A percentile compares a stretch with the other conserved stretches of the same genome.
phyloP scores from a whole-genome alignment of 1,284 basidiomycete genomes.

The Trichosporon coremiiforme region DNA sequence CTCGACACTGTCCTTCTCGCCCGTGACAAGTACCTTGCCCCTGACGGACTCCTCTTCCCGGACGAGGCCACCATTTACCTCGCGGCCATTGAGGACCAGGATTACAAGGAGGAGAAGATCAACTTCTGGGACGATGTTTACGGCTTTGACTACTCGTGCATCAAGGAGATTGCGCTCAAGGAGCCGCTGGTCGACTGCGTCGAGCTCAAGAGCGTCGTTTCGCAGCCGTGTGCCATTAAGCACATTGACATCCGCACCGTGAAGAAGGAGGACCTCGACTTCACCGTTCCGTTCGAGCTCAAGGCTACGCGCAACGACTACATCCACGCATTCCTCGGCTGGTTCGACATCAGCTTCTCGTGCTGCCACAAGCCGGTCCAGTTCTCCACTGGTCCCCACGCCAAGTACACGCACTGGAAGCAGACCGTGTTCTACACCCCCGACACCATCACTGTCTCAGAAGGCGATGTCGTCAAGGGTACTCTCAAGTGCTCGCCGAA shows the following conservation, averaged over 20 bases:
- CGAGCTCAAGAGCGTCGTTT: constrained; percentile 87
- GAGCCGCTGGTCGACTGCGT: constrained; percentile 99
- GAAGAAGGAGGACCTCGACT: constrained; percentile 92
- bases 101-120: constrained; percentile 99
- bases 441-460: constrained; percentile 62
- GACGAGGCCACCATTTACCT: constrained; percentile 92
- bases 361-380: constrained; percentile 95
- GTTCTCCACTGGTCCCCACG: constrained; percentile 93
- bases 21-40: constrained; percentile 93
- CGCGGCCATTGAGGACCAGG: constrained; percentile 97
- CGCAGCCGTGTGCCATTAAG: constrained; percentile 85
- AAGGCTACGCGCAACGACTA: constrained; percentile 89
- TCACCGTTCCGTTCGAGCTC: constrained; percentile 78
- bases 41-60: constrained; percentile 90
- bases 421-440: constrained; percentile 98
- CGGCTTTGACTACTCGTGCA: constrained; percentile 99
- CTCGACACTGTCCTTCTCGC: constrained; percentile 96
- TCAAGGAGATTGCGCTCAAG: constrained; percentile 96
- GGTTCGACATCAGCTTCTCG: constrained; percentile 97
- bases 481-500: constrained; percentile 79
- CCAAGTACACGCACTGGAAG: constrained; percentile 97
- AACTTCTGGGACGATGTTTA: constrained; percentile 99
- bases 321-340: constrained; percentile 98
- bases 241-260: constrained; percentile 89
- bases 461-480: constrained; percentile 74